A percentile compares a stretch with the other conserved stretches of the same genome.
Evolutionary conservation across 345 rosid species (phyloP).

Genomic region (Lumnitzera littorea): DNA sequence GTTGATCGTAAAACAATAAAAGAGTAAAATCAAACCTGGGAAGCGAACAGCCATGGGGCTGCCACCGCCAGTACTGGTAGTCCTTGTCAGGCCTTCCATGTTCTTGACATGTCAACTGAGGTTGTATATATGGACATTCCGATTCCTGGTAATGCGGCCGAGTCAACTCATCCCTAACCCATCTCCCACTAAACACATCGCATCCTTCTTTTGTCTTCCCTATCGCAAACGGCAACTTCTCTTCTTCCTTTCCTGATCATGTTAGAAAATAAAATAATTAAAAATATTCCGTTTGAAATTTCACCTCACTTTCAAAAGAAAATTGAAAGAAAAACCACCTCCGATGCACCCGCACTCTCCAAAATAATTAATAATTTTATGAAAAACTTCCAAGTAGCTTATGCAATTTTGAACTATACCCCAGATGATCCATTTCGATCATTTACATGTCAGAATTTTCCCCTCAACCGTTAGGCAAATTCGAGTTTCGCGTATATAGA

Average conservation of each 20-base stretch:
- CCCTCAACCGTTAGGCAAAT: too few relatives aligned
- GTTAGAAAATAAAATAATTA: slow-evolving; percentile 15
- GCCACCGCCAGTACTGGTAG: slow-evolving; percentile 88
- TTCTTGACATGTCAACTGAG: slow-evolving; percentile 92
- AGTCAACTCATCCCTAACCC: slow-evolving; percentile 67
- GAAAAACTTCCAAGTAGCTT: too few relatives aligned
- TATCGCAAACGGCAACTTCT: slow-evolving; percentile 51
- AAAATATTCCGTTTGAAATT: too few relatives aligned
- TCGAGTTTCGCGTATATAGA: too few relatives aligned
- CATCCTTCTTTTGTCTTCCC: slow-evolving; percentile 61
- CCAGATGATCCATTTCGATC: too few relatives aligned
- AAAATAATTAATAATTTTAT: too few relatives aligned
- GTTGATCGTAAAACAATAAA: too few relatives aligned
- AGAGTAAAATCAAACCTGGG: slow-evolving; percentile 40
- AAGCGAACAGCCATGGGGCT: slow-evolving; percentile 78
- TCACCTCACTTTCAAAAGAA: too few relatives aligned
- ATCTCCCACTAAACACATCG: slow-evolving; percentile 79
- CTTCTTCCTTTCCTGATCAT: slow-evolving; percentile 23
- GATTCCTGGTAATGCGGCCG: slow-evolving; percentile 81
- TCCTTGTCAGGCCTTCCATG: slow-evolving; percentile 82
- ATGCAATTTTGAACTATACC: too few relatives aligned
- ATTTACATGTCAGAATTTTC: too few relatives aligned
- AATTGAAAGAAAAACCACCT: too few relatives aligned
- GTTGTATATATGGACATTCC: slow-evolving; percentile 97
- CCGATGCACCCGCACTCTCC: too few relatives aligned